Evolutionary conservation across 345 rosid species (phyloP), one percentile per base, ranked within the genome.

Genomic region (Populus tremula): DNA sequence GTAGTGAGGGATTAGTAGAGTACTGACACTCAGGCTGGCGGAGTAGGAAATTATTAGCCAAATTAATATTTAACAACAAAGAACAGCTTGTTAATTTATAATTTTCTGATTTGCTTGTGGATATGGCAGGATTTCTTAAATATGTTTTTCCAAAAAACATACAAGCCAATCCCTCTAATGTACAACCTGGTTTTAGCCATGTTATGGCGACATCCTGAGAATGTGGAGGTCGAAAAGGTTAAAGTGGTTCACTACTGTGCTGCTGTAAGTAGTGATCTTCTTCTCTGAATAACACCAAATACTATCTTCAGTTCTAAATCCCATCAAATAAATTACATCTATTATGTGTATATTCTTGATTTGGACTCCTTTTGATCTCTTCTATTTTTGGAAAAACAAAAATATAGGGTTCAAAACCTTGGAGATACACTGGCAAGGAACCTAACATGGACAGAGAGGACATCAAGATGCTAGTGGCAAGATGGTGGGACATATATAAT

Each of bases 181-280:
- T 78, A 78, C 81, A 78, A 78, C 67, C 36, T 78, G 56, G 76
- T 78, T 64, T 50, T 78, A 18, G 81, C 81, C 31, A 65, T 66
- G 72, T 39, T 72, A 63, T 78, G 76, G 81, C 76, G 67, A 25
- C 81, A 72, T 67, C 76, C 81, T 21, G 81, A 72, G 67, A 72
- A 65, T 27, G 62, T 78, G n/a, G 76, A 65, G 41, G 54, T 78
- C 21, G 72, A 66, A 2, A 72, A 65, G 56, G 59, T 78, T 38
- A 72, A 78, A 56, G 81, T 66, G 47, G 76, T 68, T 29, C 81
- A 78, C 70, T 78, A 66, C 69, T 72, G 76, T 53, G 81, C 81
- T 49, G 81, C 81, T 12, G 76, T 66, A 72, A 71, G 81, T 78
- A 50, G 23, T 33, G 35, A 33, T 25, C 49, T 4, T 3, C 29